phyloP scores from a whole-genome alignment of 139 green algal genomes.

The Deuterostichococcus epilithicus region DNA sequence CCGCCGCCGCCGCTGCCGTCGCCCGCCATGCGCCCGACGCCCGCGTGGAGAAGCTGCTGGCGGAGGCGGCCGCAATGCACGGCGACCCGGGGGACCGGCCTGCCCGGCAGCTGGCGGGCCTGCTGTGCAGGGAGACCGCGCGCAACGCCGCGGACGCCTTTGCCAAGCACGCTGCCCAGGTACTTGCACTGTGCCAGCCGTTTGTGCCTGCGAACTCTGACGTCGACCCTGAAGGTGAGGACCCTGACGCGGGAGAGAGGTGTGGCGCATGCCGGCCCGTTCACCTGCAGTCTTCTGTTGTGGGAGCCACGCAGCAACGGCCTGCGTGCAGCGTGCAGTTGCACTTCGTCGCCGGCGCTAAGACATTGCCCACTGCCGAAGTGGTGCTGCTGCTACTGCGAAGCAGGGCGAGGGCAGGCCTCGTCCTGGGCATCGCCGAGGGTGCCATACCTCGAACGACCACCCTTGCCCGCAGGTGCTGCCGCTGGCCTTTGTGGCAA shows the following conservation, averaged over 20 bases:
- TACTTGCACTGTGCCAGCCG: background rate
- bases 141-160: constrained; percentile 53
- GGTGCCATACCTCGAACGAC: too few relatives aligned
- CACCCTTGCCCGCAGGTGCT: constrained; percentile 35
- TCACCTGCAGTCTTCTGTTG: too few relatives aligned
- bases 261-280: too few relatives aligned
- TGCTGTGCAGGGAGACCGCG: constrained; percentile 68
- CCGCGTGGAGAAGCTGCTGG: constrained; percentile 54
- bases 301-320: too few relatives aligned
- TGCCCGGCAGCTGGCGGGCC: constrained; percentile 41
- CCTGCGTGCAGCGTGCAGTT: too few relatives aligned
- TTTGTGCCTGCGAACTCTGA: too few relatives aligned
- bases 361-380: too few relatives aligned
- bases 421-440: background rate
- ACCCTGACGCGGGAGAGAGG: too few relatives aligned
- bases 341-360: too few relatives aligned
- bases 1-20: constrained; percentile 54
- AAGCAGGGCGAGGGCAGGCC: background rate
- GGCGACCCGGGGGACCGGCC: constrained; percentile 20
- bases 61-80: constrained; percentile 48
- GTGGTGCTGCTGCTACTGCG: too few relatives aligned
- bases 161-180: constrained; percentile 27
- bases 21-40: constrained; percentile 46
- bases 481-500: constrained; percentile 54
- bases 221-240: too few relatives aligned